Conservation (phyloP, 1,139 yeast species). For the Sugiyamaella grinbergsii region DNA sequence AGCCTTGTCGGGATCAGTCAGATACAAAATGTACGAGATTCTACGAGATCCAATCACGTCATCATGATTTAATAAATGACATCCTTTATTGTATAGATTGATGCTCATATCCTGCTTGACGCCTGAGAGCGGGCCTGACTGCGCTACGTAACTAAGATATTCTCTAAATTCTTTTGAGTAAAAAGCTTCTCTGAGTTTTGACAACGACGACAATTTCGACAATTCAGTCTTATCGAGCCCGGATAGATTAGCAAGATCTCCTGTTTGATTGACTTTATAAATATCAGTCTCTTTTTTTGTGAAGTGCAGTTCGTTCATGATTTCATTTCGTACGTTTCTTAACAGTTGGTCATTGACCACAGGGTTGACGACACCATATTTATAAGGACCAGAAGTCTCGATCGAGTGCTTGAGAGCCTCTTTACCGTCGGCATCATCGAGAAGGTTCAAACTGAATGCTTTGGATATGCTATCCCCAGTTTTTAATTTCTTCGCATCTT, state of each 20-base stretch:
- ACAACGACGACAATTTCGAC: constrained; percentile 69
- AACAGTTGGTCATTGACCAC: constrained; percentile 76
- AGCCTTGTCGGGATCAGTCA: constrained; percentile 85
- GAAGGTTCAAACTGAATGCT: constrained; percentile 1
- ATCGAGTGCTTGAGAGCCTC: constrained; percentile 33
- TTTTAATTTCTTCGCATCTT: constrained; percentile 3
- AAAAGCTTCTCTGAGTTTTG: constrained; percentile 77
- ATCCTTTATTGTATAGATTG: constrained; percentile 88
- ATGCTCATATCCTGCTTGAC: constrained; percentile 87
- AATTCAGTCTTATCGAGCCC: constrained; percentile 80
- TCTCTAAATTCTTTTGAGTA: constrained; percentile 86
- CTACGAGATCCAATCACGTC: constrained; percentile 96
- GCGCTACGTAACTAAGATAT: constrained; percentile 76
- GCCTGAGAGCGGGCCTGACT: constrained; percentile 89
- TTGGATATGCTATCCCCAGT: constrained; percentile 18
- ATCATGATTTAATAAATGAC: constrained; percentile 93
- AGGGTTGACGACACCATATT: constrained; percentile 82
- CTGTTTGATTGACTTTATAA: constrained; percentile 91
- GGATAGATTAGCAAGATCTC: constrained; percentile 90
- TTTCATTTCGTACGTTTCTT: constrained; percentile 79
- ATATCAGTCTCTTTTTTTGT: constrained; percentile 96
- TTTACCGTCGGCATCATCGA: constrained; percentile 21
- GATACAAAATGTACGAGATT: constrained; percentile 85
- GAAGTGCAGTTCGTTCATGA: constrained; percentile 79
- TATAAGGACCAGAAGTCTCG: constrained; percentile 67